phyloP scores from a whole-genome alignment of 345 rosid genomes.

The Populus tremula region DNA sequence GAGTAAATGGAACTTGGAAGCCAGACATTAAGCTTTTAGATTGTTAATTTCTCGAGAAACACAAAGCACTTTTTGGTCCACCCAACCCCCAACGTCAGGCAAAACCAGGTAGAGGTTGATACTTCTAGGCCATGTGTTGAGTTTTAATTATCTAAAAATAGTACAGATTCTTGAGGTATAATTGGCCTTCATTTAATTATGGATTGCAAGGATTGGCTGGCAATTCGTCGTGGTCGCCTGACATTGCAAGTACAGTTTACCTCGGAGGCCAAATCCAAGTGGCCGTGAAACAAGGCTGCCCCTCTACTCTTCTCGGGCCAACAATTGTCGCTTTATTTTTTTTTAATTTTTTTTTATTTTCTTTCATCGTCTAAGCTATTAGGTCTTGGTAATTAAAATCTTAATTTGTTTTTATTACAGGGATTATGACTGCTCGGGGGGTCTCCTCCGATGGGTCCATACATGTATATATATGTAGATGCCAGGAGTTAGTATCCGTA shows the following conservation, averaged over 20 bases:
- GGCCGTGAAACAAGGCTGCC: constrained; percentile 7
- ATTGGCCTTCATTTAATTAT: not conserved
- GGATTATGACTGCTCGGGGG: no score
- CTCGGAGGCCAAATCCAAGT: not conserved
- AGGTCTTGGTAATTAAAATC: not conserved
- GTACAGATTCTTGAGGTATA: not conserved
- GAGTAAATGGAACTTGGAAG: not conserved
- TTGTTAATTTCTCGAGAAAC: not conserved
- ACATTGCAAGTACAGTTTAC: constrained; percentile 6
- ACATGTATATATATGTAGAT: no score
- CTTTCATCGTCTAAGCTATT: not conserved
- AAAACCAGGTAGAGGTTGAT: not conserved
- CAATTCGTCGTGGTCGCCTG: not conserved
- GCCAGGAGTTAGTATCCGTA: no score
- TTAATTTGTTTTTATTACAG: no score
- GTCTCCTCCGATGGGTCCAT: no score
- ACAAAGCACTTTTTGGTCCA: not conserved
- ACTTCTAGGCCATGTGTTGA: not conserved
- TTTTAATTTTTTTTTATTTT: no score
- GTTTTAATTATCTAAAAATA: not conserved
- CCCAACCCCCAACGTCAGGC: not conserved
- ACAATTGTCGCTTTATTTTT: not conserved
- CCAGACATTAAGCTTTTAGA: not conserved
- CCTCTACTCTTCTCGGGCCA: constrained; percentile 16
- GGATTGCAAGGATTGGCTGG: not conserved